phyloP scores from a whole-genome alignment of 2,329 filamentous ascomycete genomes.

The Fonsecaea multimorphosa region DNA sequence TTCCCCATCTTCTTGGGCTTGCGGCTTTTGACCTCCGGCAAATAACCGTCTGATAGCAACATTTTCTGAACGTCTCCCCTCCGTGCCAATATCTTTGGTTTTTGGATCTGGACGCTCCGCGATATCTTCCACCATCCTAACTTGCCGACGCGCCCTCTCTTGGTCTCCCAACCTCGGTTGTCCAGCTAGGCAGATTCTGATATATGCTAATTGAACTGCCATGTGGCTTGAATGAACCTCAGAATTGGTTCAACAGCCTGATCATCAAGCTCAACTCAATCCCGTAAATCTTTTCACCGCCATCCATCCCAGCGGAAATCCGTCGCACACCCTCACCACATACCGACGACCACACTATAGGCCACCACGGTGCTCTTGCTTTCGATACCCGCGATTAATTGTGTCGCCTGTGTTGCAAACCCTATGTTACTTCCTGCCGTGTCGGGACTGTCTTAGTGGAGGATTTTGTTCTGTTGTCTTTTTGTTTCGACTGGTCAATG shows the following conservation, averaged over 20 bases:
- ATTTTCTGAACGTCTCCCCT: slow-evolving; percentile 1
- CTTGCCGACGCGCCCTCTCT: not conserved
- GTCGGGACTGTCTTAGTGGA: slow-evolving; percentile 10
- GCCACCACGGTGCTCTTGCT: not conserved
- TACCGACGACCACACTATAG: not conserved
- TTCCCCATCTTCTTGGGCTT: not conserved
- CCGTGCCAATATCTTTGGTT: no score
- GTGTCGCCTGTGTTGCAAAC: not conserved
- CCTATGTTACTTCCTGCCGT: slow-evolving; percentile 15
- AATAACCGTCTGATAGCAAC: not conserved
- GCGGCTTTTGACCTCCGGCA: not conserved
- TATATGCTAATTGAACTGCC: slow-evolving; percentile 13
- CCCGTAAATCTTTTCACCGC: slow-evolving; percentile 21
- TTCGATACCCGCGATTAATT: not conserved
- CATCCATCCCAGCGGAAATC: slow-evolving; percentile 14
- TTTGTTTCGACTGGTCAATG: slow-evolving; percentile 61
- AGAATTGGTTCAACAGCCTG: slow-evolving; percentile 23
- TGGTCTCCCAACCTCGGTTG: slow-evolving; percentile 19
- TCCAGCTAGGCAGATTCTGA: slow-evolving; percentile 9
- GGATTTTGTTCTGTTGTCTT: slow-evolving; percentile 13
- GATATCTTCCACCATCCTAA: not conserved
- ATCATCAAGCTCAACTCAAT: slow-evolving; percentile 23
- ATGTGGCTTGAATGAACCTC: slow-evolving; percentile 24
- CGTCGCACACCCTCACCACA: slow-evolving; percentile 6
- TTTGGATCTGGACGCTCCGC: no score